Evolutionary conservation across 345 rosid genomes (phyloP).

Genomic region (Lepidium didymum): DNA sequence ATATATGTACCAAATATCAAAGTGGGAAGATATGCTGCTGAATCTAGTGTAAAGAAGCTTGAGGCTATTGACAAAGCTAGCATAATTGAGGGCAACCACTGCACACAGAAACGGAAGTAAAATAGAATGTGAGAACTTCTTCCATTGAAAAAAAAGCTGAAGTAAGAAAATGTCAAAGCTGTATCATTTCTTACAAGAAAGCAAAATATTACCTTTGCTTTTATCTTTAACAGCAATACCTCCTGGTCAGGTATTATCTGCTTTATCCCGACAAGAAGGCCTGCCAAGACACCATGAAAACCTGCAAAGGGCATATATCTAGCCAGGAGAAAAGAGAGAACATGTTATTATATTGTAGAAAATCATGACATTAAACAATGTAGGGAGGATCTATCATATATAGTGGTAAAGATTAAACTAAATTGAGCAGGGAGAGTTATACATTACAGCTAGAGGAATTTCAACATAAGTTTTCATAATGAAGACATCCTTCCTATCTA

Average conservation of each 20-base stretch:
- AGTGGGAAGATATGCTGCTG: constrained; percentile 80
- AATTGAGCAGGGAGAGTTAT: neutral
- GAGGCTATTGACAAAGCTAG: constrained; percentile 55
- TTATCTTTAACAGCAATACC: constrained; percentile 59
- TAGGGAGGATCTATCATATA: neutral
- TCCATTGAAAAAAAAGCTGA: neutral
- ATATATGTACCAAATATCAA: constrained; percentile 82
- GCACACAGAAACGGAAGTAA: constrained; percentile 28
- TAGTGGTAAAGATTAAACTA: neutral
- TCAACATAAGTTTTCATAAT: neutral
- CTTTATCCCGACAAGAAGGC: constrained; percentile 90
- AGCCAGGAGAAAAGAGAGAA: constrained; percentile 24
- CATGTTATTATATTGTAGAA: neutral
- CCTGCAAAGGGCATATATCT: constrained; percentile 98
- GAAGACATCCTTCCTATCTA: neutral
- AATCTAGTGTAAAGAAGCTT: constrained; percentile 71
- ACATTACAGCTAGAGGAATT: neutral
- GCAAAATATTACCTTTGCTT: constrained; percentile 60
- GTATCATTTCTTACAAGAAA: neutral
- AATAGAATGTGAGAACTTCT: constrained; percentile 12
- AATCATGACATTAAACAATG: neutral
- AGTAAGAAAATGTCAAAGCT: neutral
- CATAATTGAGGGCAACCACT: constrained; percentile 92
- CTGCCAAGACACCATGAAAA: constrained; percentile 80
- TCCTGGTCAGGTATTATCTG: constrained; percentile 96